Conservation (phyloP, 2,329 filamentous ascomycete species). For the Mycogone perniciosa region DNA sequence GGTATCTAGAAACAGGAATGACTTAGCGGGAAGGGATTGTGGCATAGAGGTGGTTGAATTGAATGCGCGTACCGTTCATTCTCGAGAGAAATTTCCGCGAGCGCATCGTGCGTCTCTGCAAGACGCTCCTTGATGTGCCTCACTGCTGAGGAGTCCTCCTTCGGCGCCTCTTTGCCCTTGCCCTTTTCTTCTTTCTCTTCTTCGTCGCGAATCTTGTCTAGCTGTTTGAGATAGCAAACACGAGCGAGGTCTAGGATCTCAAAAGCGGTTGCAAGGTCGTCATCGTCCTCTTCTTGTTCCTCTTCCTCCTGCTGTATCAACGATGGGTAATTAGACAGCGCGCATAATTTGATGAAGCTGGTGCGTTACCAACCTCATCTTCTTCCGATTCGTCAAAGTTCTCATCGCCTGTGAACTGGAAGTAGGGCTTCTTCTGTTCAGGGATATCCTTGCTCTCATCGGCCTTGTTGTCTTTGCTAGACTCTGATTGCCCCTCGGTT, state of each 20-base stretch:
- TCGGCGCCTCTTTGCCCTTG: conserved; percentile 38
- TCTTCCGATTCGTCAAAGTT: conserved; percentile 83
- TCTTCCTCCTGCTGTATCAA: conserved; percentile 31
- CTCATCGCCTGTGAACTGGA: conserved; percentile 91
- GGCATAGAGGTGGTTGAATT: background rate
- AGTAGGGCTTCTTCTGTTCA: conserved; percentile 63
- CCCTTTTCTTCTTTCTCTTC: conserved; percentile 29
- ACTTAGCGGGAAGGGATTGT: background rate
- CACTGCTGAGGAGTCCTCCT: conserved; percentile 35
- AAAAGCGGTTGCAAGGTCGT: conserved; percentile 73
- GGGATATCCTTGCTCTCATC: conserved; percentile 29
- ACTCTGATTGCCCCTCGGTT: conserved; percentile 39
- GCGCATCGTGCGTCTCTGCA: conserved; percentile 86
- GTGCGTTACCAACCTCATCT: conserved; percentile 48
- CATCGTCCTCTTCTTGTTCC: conserved; percentile 54
- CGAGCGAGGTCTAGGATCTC: conserved; percentile 78
- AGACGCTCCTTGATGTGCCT: conserved; percentile 74
- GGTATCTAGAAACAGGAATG: conserved; percentile 49
- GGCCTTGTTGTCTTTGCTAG: conserved; percentile 26
- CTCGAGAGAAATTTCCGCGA: conserved; percentile 94
- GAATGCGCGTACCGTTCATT: conserved; percentile 62
- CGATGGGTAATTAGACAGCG: conserved; percentile 14
- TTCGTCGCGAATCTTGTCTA: conserved; percentile 34
- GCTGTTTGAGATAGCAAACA: conserved; percentile 53
- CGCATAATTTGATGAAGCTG: conserved; percentile 12